Percentiles rank a stretch among this genome's conserved stretches.
Conservation (phyloP, 306 rosid genomes). For the Luffa acutangula region DNA sequence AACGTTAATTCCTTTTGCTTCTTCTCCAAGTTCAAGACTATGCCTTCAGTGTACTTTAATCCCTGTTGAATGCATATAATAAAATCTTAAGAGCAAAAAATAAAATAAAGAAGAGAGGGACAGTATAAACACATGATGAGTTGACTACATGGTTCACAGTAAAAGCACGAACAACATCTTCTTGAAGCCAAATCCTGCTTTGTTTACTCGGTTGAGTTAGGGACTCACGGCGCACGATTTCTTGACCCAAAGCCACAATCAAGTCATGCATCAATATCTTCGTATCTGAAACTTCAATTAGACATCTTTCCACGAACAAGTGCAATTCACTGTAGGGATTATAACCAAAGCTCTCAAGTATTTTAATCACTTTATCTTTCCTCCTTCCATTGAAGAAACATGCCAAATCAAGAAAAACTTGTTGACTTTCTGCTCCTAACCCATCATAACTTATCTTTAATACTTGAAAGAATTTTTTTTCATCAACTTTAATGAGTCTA, state of each 20-base stretch:
- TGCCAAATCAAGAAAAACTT: conserved; percentile 1
- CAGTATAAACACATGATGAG: background rate
- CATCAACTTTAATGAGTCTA: background rate
- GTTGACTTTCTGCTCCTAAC: background rate
- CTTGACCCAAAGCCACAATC: background rate
- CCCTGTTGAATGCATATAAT: background rate
- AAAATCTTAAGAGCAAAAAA: background rate
- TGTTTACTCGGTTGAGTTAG: background rate
- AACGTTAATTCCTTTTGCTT: background rate
- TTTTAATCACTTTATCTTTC: background rate
- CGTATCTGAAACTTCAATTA: background rate
- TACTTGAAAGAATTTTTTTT: background rate
- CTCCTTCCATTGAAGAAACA: conserved; percentile 4
- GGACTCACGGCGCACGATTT: background rate
- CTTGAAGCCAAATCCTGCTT: conserved; percentile 10
- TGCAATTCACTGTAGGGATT: background rate
- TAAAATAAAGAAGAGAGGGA: background rate
- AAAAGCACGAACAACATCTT: background rate
- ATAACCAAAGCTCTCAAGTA: background rate
- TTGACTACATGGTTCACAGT: background rate
- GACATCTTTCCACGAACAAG: background rate
- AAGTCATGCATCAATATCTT: conserved; percentile 15
- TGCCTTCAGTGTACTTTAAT: background rate
- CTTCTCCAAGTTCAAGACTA: background rate
- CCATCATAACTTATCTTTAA: conserved; percentile 9